Base-by-base conservation (phyloP, 2,329 filamentous ascomycete species). In the Paecilomyces sp. region DNA sequence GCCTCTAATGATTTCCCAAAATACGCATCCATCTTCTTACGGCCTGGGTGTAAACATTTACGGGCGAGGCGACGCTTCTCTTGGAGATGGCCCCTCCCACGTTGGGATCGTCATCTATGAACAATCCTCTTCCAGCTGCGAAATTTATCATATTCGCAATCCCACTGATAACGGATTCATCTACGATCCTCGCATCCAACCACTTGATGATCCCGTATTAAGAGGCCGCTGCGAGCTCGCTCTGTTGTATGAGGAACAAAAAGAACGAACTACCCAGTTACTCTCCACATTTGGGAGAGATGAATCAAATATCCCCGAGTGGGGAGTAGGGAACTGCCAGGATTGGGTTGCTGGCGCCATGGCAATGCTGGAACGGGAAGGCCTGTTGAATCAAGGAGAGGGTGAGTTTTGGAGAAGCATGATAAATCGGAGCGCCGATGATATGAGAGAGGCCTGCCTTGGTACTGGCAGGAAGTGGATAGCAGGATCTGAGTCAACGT, bases 71-170 rank as follows among this genome's bases (percentile, higher is more conserved):
- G 59, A 67, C 34, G 61, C 59, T 36, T 56, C 56, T 4, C 64
- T 67, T 54, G 63, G 60, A 34, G 65, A 68, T 24, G 51, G 58
- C 3, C 65, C 65, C 6, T 66, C 65, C 3, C 63, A 68, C 59
- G 63, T 66, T 58, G 60, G 57, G 2, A 61, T 67, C 28, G 62
- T 61, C 2, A 51, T 68, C 13, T 66, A 65, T 41, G n/a, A 64
- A 25, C 11, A 59, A 18, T 57, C 60, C 50, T 63, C 65, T n/a
- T 55, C 57, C 22, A 66, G 55, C 33, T 66, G 66, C 60, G 58
- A 64, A 60, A 64, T 67, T 54, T 59, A 67, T 56, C 66, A 64
- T 15, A 66, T 68, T 31, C 65, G 65, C 53, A 66, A 63, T 33
- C 61, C 62, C 25, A 61, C 24, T 8, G 63, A 65, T 25, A 41